These are phyloP conservation scores for Solanum medicagineum DNA, from an alignment of 257 asterid genomes.

Conservation along the genomic window DNA sequence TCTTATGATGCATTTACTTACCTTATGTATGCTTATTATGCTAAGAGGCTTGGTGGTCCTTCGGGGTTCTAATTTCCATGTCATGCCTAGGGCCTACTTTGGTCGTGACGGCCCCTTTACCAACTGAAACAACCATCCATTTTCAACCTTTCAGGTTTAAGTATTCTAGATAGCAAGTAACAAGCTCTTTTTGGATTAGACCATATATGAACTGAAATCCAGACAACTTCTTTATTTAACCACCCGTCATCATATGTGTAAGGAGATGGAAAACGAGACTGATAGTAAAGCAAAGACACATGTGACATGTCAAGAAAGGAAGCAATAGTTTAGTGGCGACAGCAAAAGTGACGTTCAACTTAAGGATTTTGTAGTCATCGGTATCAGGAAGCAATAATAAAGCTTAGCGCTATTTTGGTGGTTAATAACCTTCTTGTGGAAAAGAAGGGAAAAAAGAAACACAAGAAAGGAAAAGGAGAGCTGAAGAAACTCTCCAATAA, in stretches of 20 bases:
- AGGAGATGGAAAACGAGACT: background rate
- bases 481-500: background rate
- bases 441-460: background rate
- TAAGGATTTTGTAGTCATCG: background rate
- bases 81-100: too few species aligned
- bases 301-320: background rate
- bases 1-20: too few species aligned
- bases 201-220: background rate
- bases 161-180: background rate
- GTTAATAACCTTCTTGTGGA: background rate
- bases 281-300: background rate
- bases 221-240: background rate
- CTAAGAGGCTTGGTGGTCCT: too few species aligned
- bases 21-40: too few species aligned
- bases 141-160: background rate
- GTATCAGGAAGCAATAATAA: background rate
- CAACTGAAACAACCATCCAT: background rate
- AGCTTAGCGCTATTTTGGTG: background rate
- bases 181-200: background rate
- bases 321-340: background rate
- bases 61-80: too few species aligned
- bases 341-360: background rate
- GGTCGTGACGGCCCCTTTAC: background rate
- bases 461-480: background rate
- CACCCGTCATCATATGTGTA: background rate